Percentiles rank a stretch among this genome's conserved stretches.
phyloP scores from a whole-genome alignment of 352 stramenopile genomes.

The Phytopythium kandeliae region DNA sequence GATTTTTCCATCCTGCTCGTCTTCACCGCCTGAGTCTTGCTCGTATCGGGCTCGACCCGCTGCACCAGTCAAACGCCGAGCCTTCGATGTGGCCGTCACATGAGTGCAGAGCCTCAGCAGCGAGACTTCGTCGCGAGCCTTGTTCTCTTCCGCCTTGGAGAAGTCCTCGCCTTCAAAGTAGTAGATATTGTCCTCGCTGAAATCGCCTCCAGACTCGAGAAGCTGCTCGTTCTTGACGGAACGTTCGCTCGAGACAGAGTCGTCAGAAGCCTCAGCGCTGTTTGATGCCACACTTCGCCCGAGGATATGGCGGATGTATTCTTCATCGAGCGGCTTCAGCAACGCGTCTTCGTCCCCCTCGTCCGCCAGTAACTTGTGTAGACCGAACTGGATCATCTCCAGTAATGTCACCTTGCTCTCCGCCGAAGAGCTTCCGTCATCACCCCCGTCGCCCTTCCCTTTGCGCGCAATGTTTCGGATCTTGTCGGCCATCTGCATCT shows the following conservation, averaged over 20 bases:
- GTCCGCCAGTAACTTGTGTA: conserved; percentile 61
- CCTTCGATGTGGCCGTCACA: conserved; percentile 13
- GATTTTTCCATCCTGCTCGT: conserved; percentile 21
- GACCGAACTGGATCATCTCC: conserved; percentile 70
- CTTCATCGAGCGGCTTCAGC: conserved; percentile 43
- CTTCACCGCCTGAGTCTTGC: conserved; percentile 25
- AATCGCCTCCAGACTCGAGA: conserved; percentile 45
- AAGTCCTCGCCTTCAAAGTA: conserved; percentile 82
- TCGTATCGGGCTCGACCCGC: conserved; percentile 30
- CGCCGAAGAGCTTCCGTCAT: neutral
- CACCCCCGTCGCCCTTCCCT: conserved; percentile 14
- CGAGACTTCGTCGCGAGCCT: conserved; percentile 31
- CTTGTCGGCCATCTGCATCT: conserved; percentile 68
- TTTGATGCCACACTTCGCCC: conserved; percentile 10
- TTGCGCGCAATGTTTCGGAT: conserved; percentile 60
- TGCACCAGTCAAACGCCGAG: conserved; percentile 17
- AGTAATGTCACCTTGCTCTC: conserved; percentile 41
- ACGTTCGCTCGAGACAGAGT: conserved; percentile 8
- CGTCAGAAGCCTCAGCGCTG: neutral
- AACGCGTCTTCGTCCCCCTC: conserved; percentile 25
- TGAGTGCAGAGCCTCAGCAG: conserved; percentile 31
- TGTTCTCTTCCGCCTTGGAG: conserved; percentile 27
- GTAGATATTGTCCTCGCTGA: conserved; percentile 79
- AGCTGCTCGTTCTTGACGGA: conserved; percentile 40
- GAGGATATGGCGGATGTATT: conserved; percentile 52